Conservation (phyloP, 2,329 filamentous ascomycete genomes). For the Microsporum canis region DNA sequence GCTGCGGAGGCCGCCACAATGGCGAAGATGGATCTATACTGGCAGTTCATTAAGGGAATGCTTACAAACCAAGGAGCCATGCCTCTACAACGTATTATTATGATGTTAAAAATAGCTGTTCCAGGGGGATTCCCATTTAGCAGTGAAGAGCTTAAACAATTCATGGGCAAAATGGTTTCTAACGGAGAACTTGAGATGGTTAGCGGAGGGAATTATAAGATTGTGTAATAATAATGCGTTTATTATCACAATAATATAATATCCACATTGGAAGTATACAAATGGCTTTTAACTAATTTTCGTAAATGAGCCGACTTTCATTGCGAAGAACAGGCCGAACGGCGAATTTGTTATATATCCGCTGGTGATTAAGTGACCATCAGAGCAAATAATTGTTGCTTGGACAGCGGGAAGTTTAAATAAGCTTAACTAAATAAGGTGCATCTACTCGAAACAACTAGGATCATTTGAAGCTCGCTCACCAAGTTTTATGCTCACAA, state of each 20-base stretch:
- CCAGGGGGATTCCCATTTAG: slow-evolving; percentile 81
- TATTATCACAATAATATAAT: not conserved
- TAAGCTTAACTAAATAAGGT: not conserved
- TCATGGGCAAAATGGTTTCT: slow-evolving; percentile 66
- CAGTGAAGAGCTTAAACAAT: slow-evolving; percentile 73
- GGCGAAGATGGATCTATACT: slow-evolving; percentile 65
- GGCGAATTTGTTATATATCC: too few species aligned
- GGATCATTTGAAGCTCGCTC: not conserved
- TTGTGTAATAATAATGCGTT: slow-evolving; percentile 14
- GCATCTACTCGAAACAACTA: too few species aligned
- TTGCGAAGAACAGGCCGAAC: too few species aligned
- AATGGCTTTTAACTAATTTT: not conserved
- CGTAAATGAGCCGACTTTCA: too few species aligned
- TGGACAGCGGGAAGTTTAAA: not conserved
- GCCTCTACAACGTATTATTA: slow-evolving; percentile 68
- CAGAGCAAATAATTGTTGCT: not conserved
- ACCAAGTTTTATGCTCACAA: too few species aligned
- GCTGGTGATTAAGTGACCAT: not conserved
- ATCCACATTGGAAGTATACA: not conserved
- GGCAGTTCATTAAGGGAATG: slow-evolving; percentile 91
- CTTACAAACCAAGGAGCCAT: slow-evolving; percentile 82
- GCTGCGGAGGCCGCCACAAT: slow-evolving; percentile 48
- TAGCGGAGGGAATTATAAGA: slow-evolving; percentile 57
- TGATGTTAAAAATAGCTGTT: slow-evolving; percentile 92
- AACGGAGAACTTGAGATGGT: slow-evolving; percentile 57